Base-by-base conservation (phyloP, 768 basidiomycete genomes). In the Rhodotorula taiwanensis region DNA sequence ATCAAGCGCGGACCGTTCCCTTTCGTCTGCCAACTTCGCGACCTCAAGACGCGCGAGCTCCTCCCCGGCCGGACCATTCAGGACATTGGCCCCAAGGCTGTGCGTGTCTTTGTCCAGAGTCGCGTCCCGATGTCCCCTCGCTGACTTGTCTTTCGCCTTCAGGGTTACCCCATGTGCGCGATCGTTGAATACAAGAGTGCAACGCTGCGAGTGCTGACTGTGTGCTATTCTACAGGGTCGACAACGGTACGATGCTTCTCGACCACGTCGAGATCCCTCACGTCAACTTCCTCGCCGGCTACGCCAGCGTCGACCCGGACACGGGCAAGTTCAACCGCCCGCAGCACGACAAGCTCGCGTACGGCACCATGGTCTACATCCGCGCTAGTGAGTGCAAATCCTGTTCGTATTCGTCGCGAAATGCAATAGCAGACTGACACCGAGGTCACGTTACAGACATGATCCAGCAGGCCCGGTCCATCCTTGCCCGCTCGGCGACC, bases 1-100 rank as follows among this genome's bases (percentile, higher is more conserved):
- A 78, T 80, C 71, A 81, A 84, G 68, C 74, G 82, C 55, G 87
- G 87, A 0, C 86, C 86, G 5, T 86, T 88, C 75, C 76, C 88
- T 47, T 89, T 89, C 76, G 80, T 88, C 59, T 77, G 88, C 9
- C 86, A 85, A 62, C 73, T 89, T 25, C 77, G 88, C 31, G 83
- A 83, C 34, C 63, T 84, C 30, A 82, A 86, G 84, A 71, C 49
- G 76, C 85, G 87, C 71, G 79, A 75, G 49, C 72, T 80, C 5
- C 76, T 85, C 7, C 83, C 84, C 14, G 85, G 85, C 2, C 82
- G 86, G 15, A 78, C 70, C 5, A 79, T 84, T 44, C 86, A 86
- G 5, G 87, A 89, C 70, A 87, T 89, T 52, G 87, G 86, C 15
- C 82, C 84, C 0, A 86, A 86, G 70, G 56, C 42, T 11, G 25